Conservation (phyloP, 371 early-diverging fungal species). For the Coemansia sp. region DNA sequence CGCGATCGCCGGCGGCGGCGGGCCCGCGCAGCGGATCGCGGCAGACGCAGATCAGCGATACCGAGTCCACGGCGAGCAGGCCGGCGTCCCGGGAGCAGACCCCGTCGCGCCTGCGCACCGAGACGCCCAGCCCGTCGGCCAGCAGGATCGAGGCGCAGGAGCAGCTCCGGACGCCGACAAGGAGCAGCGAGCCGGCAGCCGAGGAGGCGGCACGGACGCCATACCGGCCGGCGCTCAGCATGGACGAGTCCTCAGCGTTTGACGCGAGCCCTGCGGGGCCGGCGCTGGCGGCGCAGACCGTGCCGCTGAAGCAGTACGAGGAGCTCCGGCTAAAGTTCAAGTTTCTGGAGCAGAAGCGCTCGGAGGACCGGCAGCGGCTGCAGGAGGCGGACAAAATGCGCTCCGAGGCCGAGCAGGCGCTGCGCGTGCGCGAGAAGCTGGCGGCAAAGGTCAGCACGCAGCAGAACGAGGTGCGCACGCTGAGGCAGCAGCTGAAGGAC, state of each 20-base stretch:
- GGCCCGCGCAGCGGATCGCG: constrained; percentile 24
- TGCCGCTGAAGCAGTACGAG: constrained; percentile 72
- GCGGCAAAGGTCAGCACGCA: constrained; percentile 66
- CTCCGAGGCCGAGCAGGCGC: constrained; percentile 72
- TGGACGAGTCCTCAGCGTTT: constrained; percentile 40
- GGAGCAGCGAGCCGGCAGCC: neutral
- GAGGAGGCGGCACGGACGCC: constrained; percentile 27
- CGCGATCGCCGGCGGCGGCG: constrained; percentile 10
- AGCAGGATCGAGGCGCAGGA: neutral
- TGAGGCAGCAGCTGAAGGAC: constrained; percentile 62
- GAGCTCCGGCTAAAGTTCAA: constrained; percentile 80
- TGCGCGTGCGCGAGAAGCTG: constrained; percentile 68
- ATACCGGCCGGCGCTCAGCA: constrained; percentile 43
- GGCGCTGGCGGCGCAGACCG: constrained; percentile 43
- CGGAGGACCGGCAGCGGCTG: constrained; percentile 75
- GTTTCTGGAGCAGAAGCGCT: constrained; percentile 76
- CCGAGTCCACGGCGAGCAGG: constrained; percentile 14
- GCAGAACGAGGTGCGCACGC: constrained; percentile 71
- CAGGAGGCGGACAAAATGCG: constrained; percentile 71
- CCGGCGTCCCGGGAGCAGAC: constrained; percentile 21
- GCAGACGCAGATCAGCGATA: constrained; percentile 15
- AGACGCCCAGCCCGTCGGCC: constrained; percentile 1
- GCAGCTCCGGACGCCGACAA: constrained; percentile 3
- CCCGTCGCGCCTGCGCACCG: neutral
- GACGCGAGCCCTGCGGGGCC: constrained; percentile 7